Evolutionary conservation across 305 asterid species (phyloP).

Genomic region (Fraxinus nigra): DNA sequence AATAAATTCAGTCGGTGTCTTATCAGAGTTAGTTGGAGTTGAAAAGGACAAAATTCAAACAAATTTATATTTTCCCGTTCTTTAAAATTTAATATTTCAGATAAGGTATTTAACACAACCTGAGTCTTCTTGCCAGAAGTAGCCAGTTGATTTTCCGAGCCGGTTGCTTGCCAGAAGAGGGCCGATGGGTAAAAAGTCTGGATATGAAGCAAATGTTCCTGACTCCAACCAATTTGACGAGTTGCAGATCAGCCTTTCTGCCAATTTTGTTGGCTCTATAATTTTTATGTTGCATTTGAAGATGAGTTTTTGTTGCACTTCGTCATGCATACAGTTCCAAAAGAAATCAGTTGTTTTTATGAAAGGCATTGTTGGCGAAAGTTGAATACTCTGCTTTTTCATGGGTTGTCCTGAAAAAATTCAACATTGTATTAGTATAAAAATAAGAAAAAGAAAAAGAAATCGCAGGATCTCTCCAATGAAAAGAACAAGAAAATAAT

Average conservation of each 20-base stretch:
- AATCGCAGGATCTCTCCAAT: background rate
- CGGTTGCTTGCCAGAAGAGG: constrained; percentile 37
- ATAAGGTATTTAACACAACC: background rate
- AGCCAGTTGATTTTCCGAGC: constrained; percentile 29
- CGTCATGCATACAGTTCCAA: constrained; percentile 32
- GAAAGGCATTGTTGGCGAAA: constrained; percentile 38
- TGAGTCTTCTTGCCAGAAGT: constrained; percentile 24
- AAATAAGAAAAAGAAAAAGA: background rate
- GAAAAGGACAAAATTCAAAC: background rate
- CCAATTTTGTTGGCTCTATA: constrained; percentile 20
- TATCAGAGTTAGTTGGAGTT: background rate
- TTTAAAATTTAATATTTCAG: background rate
- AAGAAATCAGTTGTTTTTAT: constrained; percentile 27
- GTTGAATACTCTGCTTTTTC: constrained; percentile 27
- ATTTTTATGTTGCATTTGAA: constrained; percentile 17
- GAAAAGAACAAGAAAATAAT: background rate
- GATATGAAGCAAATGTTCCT: constrained; percentile 34
- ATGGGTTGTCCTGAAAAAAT: constrained; percentile 29
- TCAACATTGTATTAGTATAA: background rate
- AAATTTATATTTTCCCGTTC: too few relatives aligned
- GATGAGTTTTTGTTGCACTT: constrained; percentile 20
- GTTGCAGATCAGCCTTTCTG: constrained; percentile 43
- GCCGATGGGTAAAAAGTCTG: constrained; percentile 37
- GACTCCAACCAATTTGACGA: constrained; percentile 37
- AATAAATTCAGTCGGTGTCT: background rate